Evolutionary conservation across 225 moss, liverwort and hornwort genomes (phyloP).

Genomic region (Polytrichum commune): DNA sequence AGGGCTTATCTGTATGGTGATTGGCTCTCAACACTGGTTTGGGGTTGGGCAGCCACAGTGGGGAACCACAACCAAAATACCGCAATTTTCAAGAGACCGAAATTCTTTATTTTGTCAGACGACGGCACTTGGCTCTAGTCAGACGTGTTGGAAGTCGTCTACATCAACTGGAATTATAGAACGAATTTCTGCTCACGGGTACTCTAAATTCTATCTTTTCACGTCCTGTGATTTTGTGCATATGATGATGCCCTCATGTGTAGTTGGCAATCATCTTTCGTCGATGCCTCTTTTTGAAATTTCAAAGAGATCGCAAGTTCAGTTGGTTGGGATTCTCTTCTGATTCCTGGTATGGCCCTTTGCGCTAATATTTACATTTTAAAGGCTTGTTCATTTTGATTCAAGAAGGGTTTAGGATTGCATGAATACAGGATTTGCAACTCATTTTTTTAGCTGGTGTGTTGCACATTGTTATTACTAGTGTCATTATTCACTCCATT

Average conservation of each 20-base stretch:
- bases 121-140: slow-evolving; percentile 12
- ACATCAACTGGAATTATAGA: slow-evolving; percentile 24
- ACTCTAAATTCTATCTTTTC: neutral
- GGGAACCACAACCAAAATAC: slow-evolving; percentile 8
- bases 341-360: neutral
- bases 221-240: neutral
- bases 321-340: neutral
- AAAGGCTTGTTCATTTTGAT: too few relatives aligned
- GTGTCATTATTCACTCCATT: neutral
- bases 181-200: slow-evolving; percentile 33
- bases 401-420: too few relatives aligned
- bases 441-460: neutral
- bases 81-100: slow-evolving; percentile 15
- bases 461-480: neutral
- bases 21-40: neutral
- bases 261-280: neutral
- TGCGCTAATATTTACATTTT: too few relatives aligned
- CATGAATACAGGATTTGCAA: neutral
- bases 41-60: slow-evolving; percentile 23
- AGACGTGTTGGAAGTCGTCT: slow-evolving; percentile 26
- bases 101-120: slow-evolving; percentile 12
- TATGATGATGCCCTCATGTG: neutral
- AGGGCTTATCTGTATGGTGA: neutral
- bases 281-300: neutral
- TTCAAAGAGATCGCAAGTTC: neutral